Conservation (phyloP, 805 yeast species). For the Saccharomycopsis sp. region DNA sequence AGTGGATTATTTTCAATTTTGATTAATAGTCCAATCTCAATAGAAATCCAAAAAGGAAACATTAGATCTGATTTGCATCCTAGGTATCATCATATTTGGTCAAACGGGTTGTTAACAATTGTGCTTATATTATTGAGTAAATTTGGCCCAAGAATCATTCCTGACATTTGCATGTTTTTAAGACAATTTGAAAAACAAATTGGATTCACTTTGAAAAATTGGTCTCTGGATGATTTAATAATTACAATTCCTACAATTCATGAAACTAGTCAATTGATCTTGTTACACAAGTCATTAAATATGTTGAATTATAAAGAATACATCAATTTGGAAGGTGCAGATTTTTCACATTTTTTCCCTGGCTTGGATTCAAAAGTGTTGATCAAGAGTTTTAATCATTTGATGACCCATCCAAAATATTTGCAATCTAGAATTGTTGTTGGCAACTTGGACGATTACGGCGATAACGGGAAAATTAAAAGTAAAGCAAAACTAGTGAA, state of each 20-base stretch:
- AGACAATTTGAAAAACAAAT: conserved; percentile 61
- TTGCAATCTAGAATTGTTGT: conserved; percentile 62
- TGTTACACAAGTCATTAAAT: conserved; percentile 53
- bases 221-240: conserved; percentile 52
- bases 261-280: conserved; percentile 62
- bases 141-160: conserved; percentile 55
- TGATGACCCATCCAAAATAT: conserved; percentile 82
- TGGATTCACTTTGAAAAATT: conserved; percentile 51
- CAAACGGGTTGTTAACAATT: conserved; percentile 71
- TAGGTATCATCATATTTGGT: conserved; percentile 72
- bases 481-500: conserved; percentile 36
- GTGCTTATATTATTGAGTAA: conserved; percentile 50
- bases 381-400: conserved; percentile 54
- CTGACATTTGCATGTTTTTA: conserved; percentile 60
- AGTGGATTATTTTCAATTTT: conserved; percentile 62
- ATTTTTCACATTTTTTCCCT: conserved; percentile 34
- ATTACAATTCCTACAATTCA: conserved; percentile 44
- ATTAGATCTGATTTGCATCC: conserved; percentile 45
- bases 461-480: conserved; percentile 41
- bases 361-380: conserved; percentile 64
- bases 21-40: conserved; percentile 68
- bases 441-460: conserved; percentile 58
- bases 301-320: conserved; percentile 47
- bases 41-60: conserved; percentile 58
- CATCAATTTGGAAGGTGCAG: conserved; percentile 21